These are phyloP conservation scores for Pichia sp. DNA, from an alignment of 1,139 yeast species.

Conservation along the genomic window DNA sequence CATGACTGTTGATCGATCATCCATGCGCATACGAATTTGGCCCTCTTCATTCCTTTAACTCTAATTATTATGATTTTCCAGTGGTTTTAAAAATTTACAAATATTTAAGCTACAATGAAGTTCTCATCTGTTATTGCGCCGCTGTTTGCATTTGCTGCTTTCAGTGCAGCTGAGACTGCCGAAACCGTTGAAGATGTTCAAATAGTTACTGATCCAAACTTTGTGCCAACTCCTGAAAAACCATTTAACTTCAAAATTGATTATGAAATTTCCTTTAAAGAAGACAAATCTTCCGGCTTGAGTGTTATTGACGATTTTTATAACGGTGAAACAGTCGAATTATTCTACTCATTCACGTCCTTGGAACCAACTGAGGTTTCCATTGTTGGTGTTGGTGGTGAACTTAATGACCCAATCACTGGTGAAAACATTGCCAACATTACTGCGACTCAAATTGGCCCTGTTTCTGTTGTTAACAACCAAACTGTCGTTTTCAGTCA, in stretches of 20 bases:
- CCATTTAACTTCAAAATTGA: constrained; percentile 35
- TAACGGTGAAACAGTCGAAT: constrained; percentile 48
- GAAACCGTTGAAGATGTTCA: constrained; percentile 6
- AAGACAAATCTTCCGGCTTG: constrained; percentile 28
- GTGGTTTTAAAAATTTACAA: no score
- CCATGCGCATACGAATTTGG: no score
- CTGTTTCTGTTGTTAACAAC: constrained; percentile 44
- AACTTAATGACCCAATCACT: constrained; percentile 48
- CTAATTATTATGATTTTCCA: no score
- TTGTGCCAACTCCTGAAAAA: constrained; percentile 24
- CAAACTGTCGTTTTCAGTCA: constrained; percentile 43
- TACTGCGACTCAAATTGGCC: constrained; percentile 60
- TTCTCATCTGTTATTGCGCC: constrained; percentile 10
- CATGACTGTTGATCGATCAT: no score
- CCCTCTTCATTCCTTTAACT: no score
- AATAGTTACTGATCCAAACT: constrained; percentile 14
- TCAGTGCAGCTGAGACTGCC: constrained; percentile 6
- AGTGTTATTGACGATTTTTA: constrained; percentile 29
- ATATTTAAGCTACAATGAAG: constrained; percentile 11
- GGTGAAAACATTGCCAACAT: constrained; percentile 50
- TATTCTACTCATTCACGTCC: constrained; percentile 50
- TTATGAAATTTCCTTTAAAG: constrained; percentile 36
- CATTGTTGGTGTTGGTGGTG: constrained; percentile 71
- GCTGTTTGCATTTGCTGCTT: constrained; percentile 13
- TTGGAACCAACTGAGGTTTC: constrained; percentile 45